Evolutionary conservation across 768 basidiomycete species (phyloP).

Genomic region (Stropharia rugosoannulata): DNA sequence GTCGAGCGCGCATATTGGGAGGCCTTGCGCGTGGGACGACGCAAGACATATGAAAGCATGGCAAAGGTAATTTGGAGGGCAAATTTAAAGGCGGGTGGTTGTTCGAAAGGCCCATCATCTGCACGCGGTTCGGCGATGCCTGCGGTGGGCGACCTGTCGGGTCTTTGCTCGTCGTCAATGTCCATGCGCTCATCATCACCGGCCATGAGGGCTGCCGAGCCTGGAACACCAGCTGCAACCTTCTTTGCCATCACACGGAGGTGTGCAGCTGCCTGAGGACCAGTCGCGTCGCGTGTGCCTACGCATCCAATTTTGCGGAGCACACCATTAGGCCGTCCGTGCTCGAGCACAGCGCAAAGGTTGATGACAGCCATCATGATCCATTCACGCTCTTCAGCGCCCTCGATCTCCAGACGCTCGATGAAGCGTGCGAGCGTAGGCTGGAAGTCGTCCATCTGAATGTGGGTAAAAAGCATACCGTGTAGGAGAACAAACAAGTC

Average conservation of each 20-base stretch:
- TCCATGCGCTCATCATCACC: constrained; percentile 54
- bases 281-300: constrained; percentile 35
- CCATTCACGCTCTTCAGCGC: constrained; percentile 86
- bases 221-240: constrained; percentile 28
- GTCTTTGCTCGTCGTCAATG: constrained; percentile 24
- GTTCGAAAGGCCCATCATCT: constrained; percentile 34
- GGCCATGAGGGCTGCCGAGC: constrained; percentile 24
- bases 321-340: constrained; percentile 73
- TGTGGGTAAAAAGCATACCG: constrained; percentile 96
- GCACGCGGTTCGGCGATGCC: constrained; percentile 26
- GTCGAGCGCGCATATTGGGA: constrained; percentile 53
- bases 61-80: constrained; percentile 79
- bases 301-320: constrained; percentile 63
- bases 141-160: constrained; percentile 27
- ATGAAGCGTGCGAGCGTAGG: constrained; percentile 80
- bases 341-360: constrained; percentile 81
- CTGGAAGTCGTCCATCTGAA: constrained; percentile 90
- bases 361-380: constrained; percentile 94
- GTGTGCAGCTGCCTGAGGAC: constrained; percentile 29
- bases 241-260: constrained; percentile 56
- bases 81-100: constrained; percentile 66
- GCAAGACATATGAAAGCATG: constrained; percentile 72
- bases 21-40: constrained; percentile 57
- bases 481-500: constrained; percentile 92
- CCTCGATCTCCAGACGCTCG: constrained; percentile 83